phyloP scores from a whole-genome alignment of 768 basidiomycete genomes.

The Podaxis mareebaensis region DNA sequence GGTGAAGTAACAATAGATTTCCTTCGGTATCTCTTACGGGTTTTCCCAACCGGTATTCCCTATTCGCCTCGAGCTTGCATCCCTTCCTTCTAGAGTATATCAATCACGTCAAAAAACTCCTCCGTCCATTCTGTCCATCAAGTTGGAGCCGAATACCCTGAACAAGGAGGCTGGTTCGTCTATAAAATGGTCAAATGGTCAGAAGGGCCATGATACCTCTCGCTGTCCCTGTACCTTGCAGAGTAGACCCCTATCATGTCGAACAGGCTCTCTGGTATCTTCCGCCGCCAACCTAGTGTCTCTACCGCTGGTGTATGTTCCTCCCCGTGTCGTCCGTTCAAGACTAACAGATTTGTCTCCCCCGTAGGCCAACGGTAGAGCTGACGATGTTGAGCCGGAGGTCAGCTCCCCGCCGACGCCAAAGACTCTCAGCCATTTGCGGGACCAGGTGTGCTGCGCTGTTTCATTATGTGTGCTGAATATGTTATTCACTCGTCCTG shows the following conservation, averaged over 20 bases:
- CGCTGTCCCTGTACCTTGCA: background rate
- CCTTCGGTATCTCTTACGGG: background rate
- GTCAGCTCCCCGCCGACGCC: slow-evolving; percentile 21
- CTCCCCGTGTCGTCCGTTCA: background rate
- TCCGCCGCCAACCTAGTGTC: slow-evolving; percentile 14
- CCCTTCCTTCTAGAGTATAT: background rate
- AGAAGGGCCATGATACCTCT: background rate
- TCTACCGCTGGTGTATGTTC: slow-evolving; percentile 9
- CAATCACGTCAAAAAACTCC: background rate
- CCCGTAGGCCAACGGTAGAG: slow-evolving; percentile 20
- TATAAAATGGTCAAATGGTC: background rate
- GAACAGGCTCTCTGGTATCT: slow-evolving; percentile 15
- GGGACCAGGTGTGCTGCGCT: slow-evolving; percentile 36
- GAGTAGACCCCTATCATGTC: slow-evolving; percentile 9
- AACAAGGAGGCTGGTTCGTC: background rate
- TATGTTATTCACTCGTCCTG: background rate
- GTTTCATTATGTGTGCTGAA: background rate
- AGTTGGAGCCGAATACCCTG: background rate
- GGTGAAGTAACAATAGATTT: background rate
- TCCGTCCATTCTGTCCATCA: slow-evolving; percentile 6
- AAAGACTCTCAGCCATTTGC: slow-evolving; percentile 41
- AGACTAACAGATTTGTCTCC: background rate
- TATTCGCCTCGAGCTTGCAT: background rate
- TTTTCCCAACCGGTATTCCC: background rate
- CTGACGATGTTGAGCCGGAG: slow-evolving; percentile 15